phyloP scores from a whole-genome alignment of 495 filamentous ascomycete genomes.

The Aspergillus cavernicola region DNA sequence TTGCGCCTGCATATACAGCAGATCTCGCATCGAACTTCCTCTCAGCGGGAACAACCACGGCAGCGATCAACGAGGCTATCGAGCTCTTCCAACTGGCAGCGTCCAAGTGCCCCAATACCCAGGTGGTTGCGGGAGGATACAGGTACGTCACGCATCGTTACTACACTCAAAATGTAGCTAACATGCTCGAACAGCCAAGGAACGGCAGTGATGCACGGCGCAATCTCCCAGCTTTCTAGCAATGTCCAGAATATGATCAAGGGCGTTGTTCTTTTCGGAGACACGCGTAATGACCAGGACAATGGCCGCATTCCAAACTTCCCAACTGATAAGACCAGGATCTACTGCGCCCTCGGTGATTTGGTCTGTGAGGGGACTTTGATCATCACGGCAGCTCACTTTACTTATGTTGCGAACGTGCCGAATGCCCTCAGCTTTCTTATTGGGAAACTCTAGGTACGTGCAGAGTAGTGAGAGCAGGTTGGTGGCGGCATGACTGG shows the following conservation, averaged over 20 bases:
- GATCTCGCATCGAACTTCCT: constrained; percentile 23
- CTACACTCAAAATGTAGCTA: no score
- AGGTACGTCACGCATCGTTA: constrained; percentile 25
- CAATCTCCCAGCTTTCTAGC: constrained; percentile 37
- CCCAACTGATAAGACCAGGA: constrained; percentile 37
- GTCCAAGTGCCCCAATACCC: constrained; percentile 48
- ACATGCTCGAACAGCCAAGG: no score
- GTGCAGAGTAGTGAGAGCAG: neutral
- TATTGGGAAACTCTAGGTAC: constrained; percentile 1
- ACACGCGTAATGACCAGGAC: constrained; percentile 53
- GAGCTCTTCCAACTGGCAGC: constrained; percentile 33
- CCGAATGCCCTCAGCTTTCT: constrained; percentile 17
- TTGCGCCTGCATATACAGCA: constrained; percentile 29
- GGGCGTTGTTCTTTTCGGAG: constrained; percentile 52
- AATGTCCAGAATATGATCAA: constrained; percentile 41
- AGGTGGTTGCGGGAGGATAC: constrained; percentile 54
- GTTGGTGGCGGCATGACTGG: no score
- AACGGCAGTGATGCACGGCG: constrained; percentile 49
- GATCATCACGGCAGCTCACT: constrained; percentile 43
- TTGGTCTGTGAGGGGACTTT: constrained; percentile 49
- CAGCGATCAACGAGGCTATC: constrained; percentile 37
- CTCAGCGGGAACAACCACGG: constrained; percentile 22
- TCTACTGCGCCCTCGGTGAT: constrained; percentile 50
- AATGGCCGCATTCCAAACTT: constrained; percentile 44
- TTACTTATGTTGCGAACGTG: constrained; percentile 34